Base-by-base conservation (phyloP, 2,329 filamentous ascomycete genomes). In the Fusarium guadeloupense region DNA sequence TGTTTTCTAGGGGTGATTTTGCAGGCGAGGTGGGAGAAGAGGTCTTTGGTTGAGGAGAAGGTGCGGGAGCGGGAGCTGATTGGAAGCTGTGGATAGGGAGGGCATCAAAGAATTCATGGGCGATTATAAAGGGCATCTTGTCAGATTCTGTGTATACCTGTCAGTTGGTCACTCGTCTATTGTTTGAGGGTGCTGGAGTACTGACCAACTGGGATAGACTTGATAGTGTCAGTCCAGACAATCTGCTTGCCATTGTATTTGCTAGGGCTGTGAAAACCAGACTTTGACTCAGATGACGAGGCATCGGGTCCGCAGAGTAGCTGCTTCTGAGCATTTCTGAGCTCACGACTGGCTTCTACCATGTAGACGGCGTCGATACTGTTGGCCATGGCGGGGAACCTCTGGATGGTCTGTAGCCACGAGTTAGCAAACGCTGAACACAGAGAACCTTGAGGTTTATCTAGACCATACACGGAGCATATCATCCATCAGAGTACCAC, bases 21-120 rank as follows among this genome's bases (percentile, higher is more conserved):
- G 76, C 65, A 53, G 81, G 71, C 31, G 62, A 38, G 83, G 74
- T 12, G 41, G 50, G 10, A 45, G 54, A 57, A 35, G 51, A 59
- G 28, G 50, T 59, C 21, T 48, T 45, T 20, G 54, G 41, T 66
- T 72, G 28, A 43, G 46, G 56, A 26, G 50, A 26, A 23, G 80
- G 74, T 9, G 76, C 74, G 6, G 76, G 74, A 10, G 76, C 74
- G 6, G 76, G 73, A 44, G 94, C 83, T 13, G 91, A 89, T 75
- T 98, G 90, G 74, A 99, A 99, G 58, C 92, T 89, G 75, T 99
- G 93, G 67, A 99, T 97, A 28, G 95, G 95, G 1, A 99, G 87
- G 3, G 95, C 95, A 69, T 99, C 95, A 78, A 99, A 99, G 81
- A 99, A 98, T 74, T 99, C 95, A 74, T 99, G 95, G 5, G 95